A percentile compares a stretch with the other conserved stretches of the same genome.
Conservation (phyloP, 129 eudicot species). For the Escallonia herrerae region DNA sequence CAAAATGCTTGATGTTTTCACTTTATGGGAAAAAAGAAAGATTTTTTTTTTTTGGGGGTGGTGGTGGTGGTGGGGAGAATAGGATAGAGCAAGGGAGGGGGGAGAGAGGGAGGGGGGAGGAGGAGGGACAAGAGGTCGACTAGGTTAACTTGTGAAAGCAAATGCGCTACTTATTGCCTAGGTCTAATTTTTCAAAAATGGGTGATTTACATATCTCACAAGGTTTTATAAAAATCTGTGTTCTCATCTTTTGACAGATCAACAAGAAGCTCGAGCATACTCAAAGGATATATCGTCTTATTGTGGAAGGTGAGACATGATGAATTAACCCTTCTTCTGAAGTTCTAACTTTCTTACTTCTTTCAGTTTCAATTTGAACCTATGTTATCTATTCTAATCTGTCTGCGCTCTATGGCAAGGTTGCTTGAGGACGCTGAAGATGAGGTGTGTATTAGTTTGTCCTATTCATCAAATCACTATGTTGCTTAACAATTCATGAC, state of each 20-base stretch:
- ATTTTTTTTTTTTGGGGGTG: no score
- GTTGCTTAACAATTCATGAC: no score
- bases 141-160: neutral
- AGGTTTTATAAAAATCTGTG: neutral
- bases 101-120: neutral
- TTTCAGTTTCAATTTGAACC: neutral
- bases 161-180: neutral
- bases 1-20: no score
- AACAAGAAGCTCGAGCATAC: conserved; percentile 90
- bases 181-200: neutral
- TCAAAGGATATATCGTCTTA: conserved; percentile 92
- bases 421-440: conserved; percentile 98
- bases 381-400: neutral
- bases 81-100: no score
- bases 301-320: conserved; percentile 76
- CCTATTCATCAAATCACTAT: no score
- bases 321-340: neutral
- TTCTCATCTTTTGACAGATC: conserved; percentile 40
- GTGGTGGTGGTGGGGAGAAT: no score
- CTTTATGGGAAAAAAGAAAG: no score
- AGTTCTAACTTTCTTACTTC: conserved; percentile 5
- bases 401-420: conserved; percentile 30
- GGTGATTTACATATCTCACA: conserved; percentile 1
- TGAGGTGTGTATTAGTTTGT: conserved; percentile 33
- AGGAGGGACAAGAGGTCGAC: no score